These are phyloP conservation scores for Phytophthora pini DNA, from an alignment of 352 stramenopile genomes.

Conservation along the genomic window DNA sequence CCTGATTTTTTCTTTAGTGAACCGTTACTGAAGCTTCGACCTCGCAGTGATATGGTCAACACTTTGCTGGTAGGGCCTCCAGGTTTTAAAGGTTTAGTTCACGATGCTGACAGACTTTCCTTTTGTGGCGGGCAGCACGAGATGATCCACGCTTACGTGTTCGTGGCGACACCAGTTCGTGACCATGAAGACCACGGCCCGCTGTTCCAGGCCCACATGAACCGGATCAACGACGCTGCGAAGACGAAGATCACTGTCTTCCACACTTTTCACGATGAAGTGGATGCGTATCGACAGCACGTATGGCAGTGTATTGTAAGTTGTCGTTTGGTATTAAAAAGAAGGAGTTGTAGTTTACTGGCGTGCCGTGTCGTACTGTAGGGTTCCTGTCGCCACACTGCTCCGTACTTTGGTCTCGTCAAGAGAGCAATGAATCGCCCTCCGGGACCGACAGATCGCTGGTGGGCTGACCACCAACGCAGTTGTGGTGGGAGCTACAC, in stretches of 20 bases:
- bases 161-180: constrained; percentile 76
- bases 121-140: constrained; percentile 65
- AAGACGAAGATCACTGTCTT: constrained; percentile 87
- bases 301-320: constrained; percentile 87
- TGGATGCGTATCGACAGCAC: constrained; percentile 85
- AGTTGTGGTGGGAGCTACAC: constrained; percentile 73
- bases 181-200: constrained; percentile 89
- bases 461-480: constrained; percentile 76
- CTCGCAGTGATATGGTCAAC: constrained; percentile 86
- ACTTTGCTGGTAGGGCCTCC: constrained; percentile 67
- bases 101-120: not conserved
- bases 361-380: constrained; percentile 16
- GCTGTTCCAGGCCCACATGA: constrained; percentile 84
- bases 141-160: constrained; percentile 92
- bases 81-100: not conserved
- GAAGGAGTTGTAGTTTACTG: not conserved
- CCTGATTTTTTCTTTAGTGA: constrained; percentile 48
- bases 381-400: constrained; percentile 63
- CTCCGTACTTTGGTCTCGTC: constrained; percentile 85
- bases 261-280: constrained; percentile 92
- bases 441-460: constrained; percentile 74
- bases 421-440: constrained; percentile 89
- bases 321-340: constrained; percentile 1
- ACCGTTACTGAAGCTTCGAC: constrained; percentile 82
- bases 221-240: constrained; percentile 72